A percentile compares a stretch with the other conserved stretches of the same genome.
phyloP scores from a whole-genome alignment of 2,329 filamentous ascomycete genomes.

The Aspergillus sp. region DNA sequence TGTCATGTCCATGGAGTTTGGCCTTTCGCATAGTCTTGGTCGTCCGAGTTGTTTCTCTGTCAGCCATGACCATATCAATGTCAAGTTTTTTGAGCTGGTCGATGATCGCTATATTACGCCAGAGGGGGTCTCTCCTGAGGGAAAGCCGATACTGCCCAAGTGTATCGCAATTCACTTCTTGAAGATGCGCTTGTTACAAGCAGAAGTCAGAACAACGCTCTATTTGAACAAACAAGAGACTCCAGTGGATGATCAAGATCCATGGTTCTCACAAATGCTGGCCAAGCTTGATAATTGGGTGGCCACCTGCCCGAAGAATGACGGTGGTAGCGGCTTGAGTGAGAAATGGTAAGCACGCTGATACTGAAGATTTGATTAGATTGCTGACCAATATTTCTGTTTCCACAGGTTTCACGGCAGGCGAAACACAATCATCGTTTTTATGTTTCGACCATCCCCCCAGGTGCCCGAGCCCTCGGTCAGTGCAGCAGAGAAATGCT shows the following conservation, averaged over 20 bases:
- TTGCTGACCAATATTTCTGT: slow-evolving; percentile 2
- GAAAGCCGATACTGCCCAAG: slow-evolving; percentile 74
- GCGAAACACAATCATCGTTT: slow-evolving; percentile 83
- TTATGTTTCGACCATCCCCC: slow-evolving; percentile 84
- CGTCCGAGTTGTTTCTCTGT: slow-evolving; percentile 82
- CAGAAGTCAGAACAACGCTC: slow-evolving; percentile 78
- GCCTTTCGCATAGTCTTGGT: slow-evolving; percentile 81
- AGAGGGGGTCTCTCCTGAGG: slow-evolving; percentile 65
- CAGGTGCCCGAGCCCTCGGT: slow-evolving; percentile 82
- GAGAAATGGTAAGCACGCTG: slow-evolving; percentile 64
- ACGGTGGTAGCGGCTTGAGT: slow-evolving; percentile 65
- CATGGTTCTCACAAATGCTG: slow-evolving; percentile 81
- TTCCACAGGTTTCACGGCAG: slow-evolving; percentile 56
- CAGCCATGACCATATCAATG: slow-evolving; percentile 74
- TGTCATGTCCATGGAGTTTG: slow-evolving; percentile 81
- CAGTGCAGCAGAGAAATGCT: slow-evolving; percentile 75
- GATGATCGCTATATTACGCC: slow-evolving; percentile 79
- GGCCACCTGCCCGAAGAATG: slow-evolving; percentile 67
- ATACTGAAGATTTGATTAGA: too few species aligned
- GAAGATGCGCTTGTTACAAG: slow-evolving; percentile 81
- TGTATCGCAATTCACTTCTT: slow-evolving; percentile 88
- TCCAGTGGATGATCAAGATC: slow-evolving; percentile 73
- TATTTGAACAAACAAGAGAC: slow-evolving; percentile 79
- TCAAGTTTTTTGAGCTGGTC: slow-evolving; percentile 76
- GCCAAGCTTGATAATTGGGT: slow-evolving; percentile 76